These are phyloP conservation scores for Phyllosticta capitalensis DNA, from an alignment of 2,329 filamentous ascomycete species.

Conservation along the genomic window DNA sequence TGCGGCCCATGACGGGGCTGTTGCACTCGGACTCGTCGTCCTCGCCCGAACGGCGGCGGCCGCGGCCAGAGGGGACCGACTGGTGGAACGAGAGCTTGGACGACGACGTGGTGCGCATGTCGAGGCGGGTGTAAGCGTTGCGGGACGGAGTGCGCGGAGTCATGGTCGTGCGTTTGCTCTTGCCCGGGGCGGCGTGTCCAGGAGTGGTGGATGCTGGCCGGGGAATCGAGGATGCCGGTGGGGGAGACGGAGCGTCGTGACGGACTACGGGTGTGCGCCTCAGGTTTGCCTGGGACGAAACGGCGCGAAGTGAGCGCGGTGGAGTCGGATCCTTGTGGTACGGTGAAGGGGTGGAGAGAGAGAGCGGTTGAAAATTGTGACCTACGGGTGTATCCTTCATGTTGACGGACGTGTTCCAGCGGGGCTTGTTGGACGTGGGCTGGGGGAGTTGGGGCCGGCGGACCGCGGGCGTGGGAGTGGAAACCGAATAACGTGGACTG, in stretches of 20 bases:
- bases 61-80: background rate
- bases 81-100: constrained; percentile 2
- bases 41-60: background rate
- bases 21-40: constrained; percentile 2
- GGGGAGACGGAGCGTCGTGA: constrained; percentile 19
- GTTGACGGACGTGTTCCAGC: constrained; percentile 31
- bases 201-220: constrained; percentile 24
- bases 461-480: constrained; percentile 3
- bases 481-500: constrained; percentile 1
- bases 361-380: constrained; percentile 29
- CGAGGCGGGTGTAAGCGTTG: constrained; percentile 4
- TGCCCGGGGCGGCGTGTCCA: constrained; percentile 1
- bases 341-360: constrained; percentile 25
- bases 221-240: constrained; percentile 11
- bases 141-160: constrained; percentile 7
- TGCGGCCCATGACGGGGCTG: constrained; percentile 5
- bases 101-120: constrained; percentile 2
- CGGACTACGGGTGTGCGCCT: constrained; percentile 21
- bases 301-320: constrained; percentile 18
- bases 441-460: background rate
- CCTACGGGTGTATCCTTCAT: constrained; percentile 29
- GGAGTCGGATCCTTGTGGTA: constrained; percentile 19
- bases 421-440: constrained; percentile 21
- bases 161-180: background rate
- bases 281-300: constrained; percentile 22